phyloP scores from a whole-genome alignment of 106 monocot species.

The Allium fistulosum region DNA sequence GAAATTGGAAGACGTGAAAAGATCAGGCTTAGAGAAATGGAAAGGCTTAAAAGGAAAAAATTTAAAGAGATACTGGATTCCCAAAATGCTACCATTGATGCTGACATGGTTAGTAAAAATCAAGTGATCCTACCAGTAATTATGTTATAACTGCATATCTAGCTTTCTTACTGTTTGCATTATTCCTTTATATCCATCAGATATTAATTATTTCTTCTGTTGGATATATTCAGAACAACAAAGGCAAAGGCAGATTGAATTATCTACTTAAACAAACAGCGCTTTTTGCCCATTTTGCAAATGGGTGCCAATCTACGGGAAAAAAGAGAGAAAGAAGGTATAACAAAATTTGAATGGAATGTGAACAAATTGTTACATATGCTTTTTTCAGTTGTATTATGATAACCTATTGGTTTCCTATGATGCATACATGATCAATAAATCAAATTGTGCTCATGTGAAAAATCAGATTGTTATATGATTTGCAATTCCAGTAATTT shows the following conservation, averaged over 20 bases:
- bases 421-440: too few species aligned
- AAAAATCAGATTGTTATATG: too few species aligned
- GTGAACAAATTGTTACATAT: neutral
- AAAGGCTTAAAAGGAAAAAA: slow-evolving; percentile 66
- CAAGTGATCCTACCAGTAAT: neutral
- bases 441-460: too few species aligned
- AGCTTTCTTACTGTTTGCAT: neutral
- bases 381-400: neutral
- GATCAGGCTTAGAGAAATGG: slow-evolving; percentile 58
- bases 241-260: slow-evolving; percentile 66
- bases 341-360: neutral
- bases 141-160: neutral
- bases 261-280: slow-evolving; percentile 80
- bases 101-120: slow-evolving; percentile 55
- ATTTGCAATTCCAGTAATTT: neutral
- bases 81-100: slow-evolving; percentile 75
- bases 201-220: neutral
- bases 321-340: slow-evolving; percentile 70
- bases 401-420: too few species aligned
- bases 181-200: neutral
- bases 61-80: slow-evolving; percentile 62
- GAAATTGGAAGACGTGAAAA: slow-evolving; percentile 51
- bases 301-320: slow-evolving; percentile 46
- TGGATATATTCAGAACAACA: slow-evolving; percentile 53
- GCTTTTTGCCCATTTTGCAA: slow-evolving; percentile 83